Base-by-base conservation (phyloP, 2,329 filamentous ascomycete species). In the Diaporthe amygdali region DNA sequence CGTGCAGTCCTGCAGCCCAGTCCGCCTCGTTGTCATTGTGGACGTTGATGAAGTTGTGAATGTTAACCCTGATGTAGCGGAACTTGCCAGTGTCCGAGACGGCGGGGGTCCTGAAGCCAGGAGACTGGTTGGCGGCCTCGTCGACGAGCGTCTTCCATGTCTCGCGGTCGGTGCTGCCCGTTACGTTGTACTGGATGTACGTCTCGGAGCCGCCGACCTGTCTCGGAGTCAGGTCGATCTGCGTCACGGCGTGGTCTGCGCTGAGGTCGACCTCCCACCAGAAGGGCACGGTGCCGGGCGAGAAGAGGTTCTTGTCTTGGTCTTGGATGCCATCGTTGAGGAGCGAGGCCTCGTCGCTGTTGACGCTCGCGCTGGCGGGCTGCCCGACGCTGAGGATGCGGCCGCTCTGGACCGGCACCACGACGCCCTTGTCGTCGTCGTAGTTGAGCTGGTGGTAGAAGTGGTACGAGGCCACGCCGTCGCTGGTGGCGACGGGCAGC, bases 211-310 rank as follows among this genome's bases (percentile, higher is more conserved):
- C 54, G 54, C n/a, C 54, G 14, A 27, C 34, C 54, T 56, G 54
- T 17, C 32, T 39, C 12, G 54, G 54, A 7, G 54, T 56, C n/a
- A 56, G 34, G n/a, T 56, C 54, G 34, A 56, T 10, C 54, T 56
- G 54, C 34, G 54, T 17, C 14, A 56, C 34, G n/a, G 14, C n/a
- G 30, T 20, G 32, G 32, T 56, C 54, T 6, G 32, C 54, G 54
- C 54, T 32, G 34, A 56, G 54, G 54, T 56, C 54, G 14, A 56
- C 54, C n/a, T 56, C 54, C 54, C 54, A 56, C 54, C 54, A 56
- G 32, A 56, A 56, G 0, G 54, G 54, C n/a, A 39, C 54, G 32
- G 34, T 3, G 2, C 54, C 54, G 5, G 54, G 54, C 54, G 32
- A 39, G 6, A 39, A 56, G n/a, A 56, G 34, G 54, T 56, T 56